Percentiles rank a stretch among this genome's conserved stretches.
phyloP scores from a whole-genome alignment of 768 basidiomycete species.

The Favolaschia claudopus region DNA sequence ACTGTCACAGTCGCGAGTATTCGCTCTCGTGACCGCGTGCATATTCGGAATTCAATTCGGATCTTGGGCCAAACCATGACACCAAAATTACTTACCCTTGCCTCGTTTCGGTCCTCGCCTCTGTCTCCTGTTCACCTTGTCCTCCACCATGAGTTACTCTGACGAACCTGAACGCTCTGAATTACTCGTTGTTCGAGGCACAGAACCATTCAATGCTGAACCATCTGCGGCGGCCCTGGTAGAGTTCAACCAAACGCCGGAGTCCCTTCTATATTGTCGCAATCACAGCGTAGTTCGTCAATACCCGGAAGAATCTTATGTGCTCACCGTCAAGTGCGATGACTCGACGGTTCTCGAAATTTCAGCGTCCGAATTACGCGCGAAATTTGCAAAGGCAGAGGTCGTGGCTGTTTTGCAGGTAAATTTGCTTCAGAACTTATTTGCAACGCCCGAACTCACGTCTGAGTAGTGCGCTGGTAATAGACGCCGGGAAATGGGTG shows the following conservation, averaged over 20 bases:
- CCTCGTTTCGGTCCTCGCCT: slow-evolving; percentile 14
- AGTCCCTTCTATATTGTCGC: slow-evolving; percentile 71
- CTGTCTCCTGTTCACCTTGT: not conserved
- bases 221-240: slow-evolving; percentile 62
- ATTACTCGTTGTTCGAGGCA: slow-evolving; percentile 51
- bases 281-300: slow-evolving; percentile 72
- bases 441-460: not conserved
- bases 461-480: slow-evolving; percentile 67
- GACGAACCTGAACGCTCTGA: slow-evolving; percentile 59
- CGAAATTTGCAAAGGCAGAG: slow-evolving; percentile 48
- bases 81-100: too few relatives aligned
- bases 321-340: slow-evolving; percentile 46
- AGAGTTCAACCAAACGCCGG: slow-evolving; percentile 67
- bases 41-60: too few relatives aligned
- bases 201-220: slow-evolving; percentile 75
- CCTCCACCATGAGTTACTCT: slow-evolving; percentile 49
- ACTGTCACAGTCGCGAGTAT: too few relatives aligned
- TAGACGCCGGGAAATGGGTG: slow-evolving; percentile 69
- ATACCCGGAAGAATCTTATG: slow-evolving; percentile 55
- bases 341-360: slow-evolving; percentile 41
- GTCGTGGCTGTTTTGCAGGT: slow-evolving; percentile 68
- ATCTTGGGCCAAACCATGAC: too few relatives aligned
- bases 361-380: slow-evolving; percentile 49
- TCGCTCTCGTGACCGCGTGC: too few relatives aligned
- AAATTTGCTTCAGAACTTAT: too few relatives aligned